Percentiles rank a stretch among this genome's conserved stretches.
These are phyloP conservation scores for Blastosporella zonata DNA, from an alignment of 1,284 basidiomycete genomes.

Conservation along the genomic window DNA sequence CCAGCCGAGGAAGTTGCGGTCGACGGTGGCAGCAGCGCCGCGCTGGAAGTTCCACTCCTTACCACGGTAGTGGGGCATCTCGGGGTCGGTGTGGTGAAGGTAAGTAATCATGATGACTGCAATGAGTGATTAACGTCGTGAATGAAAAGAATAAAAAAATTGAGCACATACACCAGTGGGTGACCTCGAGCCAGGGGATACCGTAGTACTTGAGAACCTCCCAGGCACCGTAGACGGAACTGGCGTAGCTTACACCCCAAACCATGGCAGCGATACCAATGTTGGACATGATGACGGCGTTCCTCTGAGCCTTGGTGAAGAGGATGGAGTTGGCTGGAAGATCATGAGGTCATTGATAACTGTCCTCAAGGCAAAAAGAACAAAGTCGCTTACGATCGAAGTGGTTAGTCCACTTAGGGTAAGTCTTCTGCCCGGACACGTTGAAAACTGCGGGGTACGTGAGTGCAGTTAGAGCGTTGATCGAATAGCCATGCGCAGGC, in stretches of 20 bases:
- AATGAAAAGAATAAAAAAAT: not conserved
- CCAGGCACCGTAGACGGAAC: constrained; percentile 33
- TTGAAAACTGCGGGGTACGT: constrained; percentile 43
- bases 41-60: constrained; percentile 49
- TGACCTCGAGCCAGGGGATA: constrained; percentile 55
- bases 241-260: constrained; percentile 34
- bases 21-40: constrained; percentile 47
- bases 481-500: constrained; percentile 32
- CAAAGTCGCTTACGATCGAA: constrained; percentile 51
- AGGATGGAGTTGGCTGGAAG: constrained; percentile 51
- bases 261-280: constrained; percentile 50
- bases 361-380: not conserved
- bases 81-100: constrained; percentile 51
- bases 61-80: constrained; percentile 55
- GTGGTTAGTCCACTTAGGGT: constrained; percentile 66
- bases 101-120: constrained; percentile 54
- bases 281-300: constrained; percentile 53
- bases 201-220: constrained; percentile 52
- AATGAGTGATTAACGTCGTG: not conserved
- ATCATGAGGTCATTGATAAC: constrained; percentile 1
- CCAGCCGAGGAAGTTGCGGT: constrained; percentile 49
- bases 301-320: constrained; percentile 50
- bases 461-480: constrained; percentile 45
- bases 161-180: constrained; percentile 54
- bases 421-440: constrained; percentile 61